phyloP scores from a whole-genome alignment of 108 stramenopile genomes.

The Mediolabrus comicus region DNA sequence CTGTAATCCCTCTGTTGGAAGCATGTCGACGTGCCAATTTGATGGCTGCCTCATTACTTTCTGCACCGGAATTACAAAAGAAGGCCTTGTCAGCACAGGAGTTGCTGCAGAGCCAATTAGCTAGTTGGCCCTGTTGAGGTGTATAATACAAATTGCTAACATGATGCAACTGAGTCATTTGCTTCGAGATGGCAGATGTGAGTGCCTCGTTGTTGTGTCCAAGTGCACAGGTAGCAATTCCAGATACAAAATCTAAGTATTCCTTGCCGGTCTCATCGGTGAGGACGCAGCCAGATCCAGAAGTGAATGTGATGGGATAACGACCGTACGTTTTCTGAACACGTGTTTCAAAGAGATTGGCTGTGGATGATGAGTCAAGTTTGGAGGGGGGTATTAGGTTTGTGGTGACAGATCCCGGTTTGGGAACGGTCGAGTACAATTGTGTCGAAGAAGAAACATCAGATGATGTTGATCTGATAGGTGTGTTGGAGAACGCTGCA shows the following conservation, averaged over 20 bases:
- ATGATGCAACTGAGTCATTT: slow-evolving; percentile 91
- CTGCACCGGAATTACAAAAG: slow-evolving; percentile 98
- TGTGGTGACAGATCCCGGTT: slow-evolving; percentile 10
- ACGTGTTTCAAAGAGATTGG: slow-evolving; percentile 53
- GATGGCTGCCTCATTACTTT: slow-evolving; percentile 97
- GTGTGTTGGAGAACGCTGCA: background rate
- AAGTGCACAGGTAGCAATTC: slow-evolving; percentile 95
- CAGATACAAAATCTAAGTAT: slow-evolving; percentile 95
- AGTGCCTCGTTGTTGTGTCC: slow-evolving; percentile 89
- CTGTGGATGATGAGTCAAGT: slow-evolving; percentile 21
- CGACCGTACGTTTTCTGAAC: slow-evolving; percentile 88
- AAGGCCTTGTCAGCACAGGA: slow-evolving; percentile 93
- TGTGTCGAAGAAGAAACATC: slow-evolving; percentile 1
- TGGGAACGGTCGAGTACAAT: slow-evolving; percentile 14
- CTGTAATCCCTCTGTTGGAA: slow-evolving; percentile 67
- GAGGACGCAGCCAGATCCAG: slow-evolving; percentile 80
- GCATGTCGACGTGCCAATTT: slow-evolving; percentile 93
- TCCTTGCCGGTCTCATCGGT: slow-evolving; percentile 80
- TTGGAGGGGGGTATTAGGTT: slow-evolving; percentile 32
- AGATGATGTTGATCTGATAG: background rate
- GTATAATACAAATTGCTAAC: slow-evolving; percentile 94
- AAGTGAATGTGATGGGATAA: slow-evolving; percentile 80
- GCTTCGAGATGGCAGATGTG: slow-evolving; percentile 73
- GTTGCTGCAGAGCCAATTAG: slow-evolving; percentile 90
- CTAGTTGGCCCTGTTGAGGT: slow-evolving; percentile 87